Evolutionary conservation across 345 rosid genomes (phyloP), one percentile per base, ranked within the genome.

Genomic region (Eucalyptus rudis): DNA sequence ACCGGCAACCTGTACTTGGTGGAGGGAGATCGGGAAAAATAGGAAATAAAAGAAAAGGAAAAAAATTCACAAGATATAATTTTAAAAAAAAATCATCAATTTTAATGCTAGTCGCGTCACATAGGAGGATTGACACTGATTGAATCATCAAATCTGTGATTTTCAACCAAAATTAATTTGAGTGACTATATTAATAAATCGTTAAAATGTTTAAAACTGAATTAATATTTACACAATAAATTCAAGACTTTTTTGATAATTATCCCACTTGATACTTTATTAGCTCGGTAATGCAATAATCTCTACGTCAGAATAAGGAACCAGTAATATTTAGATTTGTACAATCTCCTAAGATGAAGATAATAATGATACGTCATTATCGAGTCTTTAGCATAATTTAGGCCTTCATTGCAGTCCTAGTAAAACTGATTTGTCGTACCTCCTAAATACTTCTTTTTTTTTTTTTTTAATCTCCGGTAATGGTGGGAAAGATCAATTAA

Each of bases 41-140:
- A 10, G 45, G 47, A 76, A 36, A 36, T 7, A 76, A 11, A 33
- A 33, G 13, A 10, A 71, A 19, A 71, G 2, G 5, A 40, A 76
- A 36, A 36, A 17, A 36, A 19, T 2, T 71, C 45, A 36, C 25
- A 19, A 71, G 7, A 20, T 36, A 36, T 20, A 36, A 8, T 8
- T 15, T 15, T 8, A n/a, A n/a, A n/a, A n/a, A n/a, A 3, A 68
- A 68, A 76, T 11, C 29, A 5, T 71, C 25, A 12, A 40, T 7
- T 7, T 10, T 1, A 76, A 3, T 6, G 27, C 22, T 12, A 2
- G 4, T 6, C 3, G 13, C 24, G 1, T 13, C 27, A 36, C 4
- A 20, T 19, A 76, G 15, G 15, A 76, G 1, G 8, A 36, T 2
- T 0, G 1, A 6, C 2, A 44, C 8, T 36, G 1, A 36, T 3